phyloP scores from a whole-genome alignment of 306 rosid genomes.

The Quercus glauca region DNA sequence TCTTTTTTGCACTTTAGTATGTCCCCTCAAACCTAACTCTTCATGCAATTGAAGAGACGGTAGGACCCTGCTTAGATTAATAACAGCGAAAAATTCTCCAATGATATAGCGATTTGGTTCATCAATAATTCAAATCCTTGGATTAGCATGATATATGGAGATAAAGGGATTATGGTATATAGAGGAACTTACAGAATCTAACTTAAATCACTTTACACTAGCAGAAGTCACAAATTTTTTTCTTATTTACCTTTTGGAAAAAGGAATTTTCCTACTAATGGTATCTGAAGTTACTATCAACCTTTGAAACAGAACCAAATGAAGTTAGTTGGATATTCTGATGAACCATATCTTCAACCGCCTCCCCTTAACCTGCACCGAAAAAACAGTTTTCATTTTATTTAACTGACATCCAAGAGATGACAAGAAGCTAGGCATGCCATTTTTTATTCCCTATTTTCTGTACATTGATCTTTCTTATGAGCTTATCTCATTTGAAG shows the following conservation, averaged over 20 bases:
- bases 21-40: conserved; percentile 15
- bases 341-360: conserved; percentile 12
- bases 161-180: not conserved
- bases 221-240: not conserved
- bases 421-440: not conserved
- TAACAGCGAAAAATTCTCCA: not conserved
- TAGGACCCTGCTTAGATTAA: not conserved
- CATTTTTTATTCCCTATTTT: not conserved
- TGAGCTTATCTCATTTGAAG: too few species aligned
- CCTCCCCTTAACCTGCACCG: conserved; percentile 26
- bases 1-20: conserved; percentile 27
- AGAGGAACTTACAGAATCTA: not conserved
- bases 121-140: not conserved
- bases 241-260: not conserved
- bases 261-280: not conserved
- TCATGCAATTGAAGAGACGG: not conserved
- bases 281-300: conserved; percentile 11
- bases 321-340: not conserved
- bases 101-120: not conserved
- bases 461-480: too few species aligned
- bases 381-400: not conserved
- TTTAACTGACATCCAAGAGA: not conserved
- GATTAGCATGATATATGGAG: conserved; percentile 11
- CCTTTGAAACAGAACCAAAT: not conserved
- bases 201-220: not conserved